Evolutionary conservation across 2,329 filamentous ascomycete genomes (phyloP), one percentile per base, ranked within the genome.

Genomic region (Rhexocercosporidium sp.): DNA sequence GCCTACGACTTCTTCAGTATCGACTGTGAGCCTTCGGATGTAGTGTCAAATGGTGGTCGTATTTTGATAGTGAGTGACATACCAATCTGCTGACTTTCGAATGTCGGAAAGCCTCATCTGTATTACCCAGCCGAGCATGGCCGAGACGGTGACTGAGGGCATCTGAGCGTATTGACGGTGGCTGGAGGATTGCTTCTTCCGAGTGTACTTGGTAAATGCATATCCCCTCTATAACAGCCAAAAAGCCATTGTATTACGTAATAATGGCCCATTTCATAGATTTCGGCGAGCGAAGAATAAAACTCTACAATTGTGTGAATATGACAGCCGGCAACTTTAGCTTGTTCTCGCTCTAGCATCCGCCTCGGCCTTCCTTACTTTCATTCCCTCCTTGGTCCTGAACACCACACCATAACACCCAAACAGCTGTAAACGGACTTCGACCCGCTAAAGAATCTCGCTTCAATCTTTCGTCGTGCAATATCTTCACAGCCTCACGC

Each of bases 151-250:
- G 49, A 27, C 31, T 25, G 31, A 37, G 4, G 39, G 39, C 8
- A 44, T 12, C n/a, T 11, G 51, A 37, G n/a, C 7, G 31, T 34
- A n/a, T 56, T 31, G n/a, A 39, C 3, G 31, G 34, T 57, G 54
- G 54, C 34, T 57, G 20, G 54, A 39, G 12, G 41, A 27, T 57
- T 18, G 31, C 54, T 41, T 57, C 54, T 39, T 57, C 54, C 41
- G 34, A 34, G 2, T 39, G 31, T 18, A n/a, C n/a, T n/a, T n/a
- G n/a, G n/a, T n/a, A 34, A 57, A 57, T 18, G 7, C 54, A 57
- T 25, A 39, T 7, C 41, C 20, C 12, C 20, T 7, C 12, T 25
- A 29, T 9, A 22, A 34, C 3, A 20, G 51, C 54, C 54, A 41
- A n/a, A 3, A 22, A 11, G 34, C 34, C 34, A 37, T 37, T 37